Conservation (phyloP, 306 rosid genomes). For the Malus fusca region DNA sequence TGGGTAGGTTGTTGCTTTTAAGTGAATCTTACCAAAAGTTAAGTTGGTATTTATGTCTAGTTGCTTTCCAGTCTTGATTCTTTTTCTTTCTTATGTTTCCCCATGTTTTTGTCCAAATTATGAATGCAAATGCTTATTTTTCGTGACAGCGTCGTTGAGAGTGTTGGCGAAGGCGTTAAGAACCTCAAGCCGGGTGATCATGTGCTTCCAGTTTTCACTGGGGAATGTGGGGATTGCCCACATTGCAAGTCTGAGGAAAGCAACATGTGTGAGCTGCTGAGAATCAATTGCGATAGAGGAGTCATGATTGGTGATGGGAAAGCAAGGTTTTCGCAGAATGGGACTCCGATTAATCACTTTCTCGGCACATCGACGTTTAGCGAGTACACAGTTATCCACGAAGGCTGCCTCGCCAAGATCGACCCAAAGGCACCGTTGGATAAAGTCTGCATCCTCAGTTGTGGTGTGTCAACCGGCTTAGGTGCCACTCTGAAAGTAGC, state of each 20-base stretch:
- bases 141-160: conserved; percentile 28
- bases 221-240: conserved; percentile 32
- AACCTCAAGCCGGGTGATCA: conserved; percentile 26
- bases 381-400: conserved; percentile 33
- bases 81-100: too few species aligned
- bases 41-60: too few species aligned
- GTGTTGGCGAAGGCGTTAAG: conserved; percentile 30
- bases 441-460: conserved; percentile 37
- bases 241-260: conserved; percentile 38
- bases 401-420: conserved; percentile 33
- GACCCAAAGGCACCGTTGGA: conserved; percentile 30
- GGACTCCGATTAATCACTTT: conserved; percentile 32
- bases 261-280: conserved; percentile 33
- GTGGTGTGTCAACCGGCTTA: conserved; percentile 33
- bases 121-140: not conserved
- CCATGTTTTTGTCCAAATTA: not conserved
- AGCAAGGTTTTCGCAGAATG: conserved; percentile 34
- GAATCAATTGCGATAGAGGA: conserved; percentile 23
- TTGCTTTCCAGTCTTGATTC: too few species aligned
- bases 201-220: conserved; percentile 30
- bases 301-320: conserved; percentile 32
- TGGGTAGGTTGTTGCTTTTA: conserved; percentile 15
- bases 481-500: conserved; percentile 34
- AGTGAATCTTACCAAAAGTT: not conserved
- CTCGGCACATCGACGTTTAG: conserved; percentile 40